Evolutionary conservation across 139 green algal genomes (phyloP), one percentile per base, ranked within the genome.

Genomic region (Chlamydomonas sp.): DNA sequence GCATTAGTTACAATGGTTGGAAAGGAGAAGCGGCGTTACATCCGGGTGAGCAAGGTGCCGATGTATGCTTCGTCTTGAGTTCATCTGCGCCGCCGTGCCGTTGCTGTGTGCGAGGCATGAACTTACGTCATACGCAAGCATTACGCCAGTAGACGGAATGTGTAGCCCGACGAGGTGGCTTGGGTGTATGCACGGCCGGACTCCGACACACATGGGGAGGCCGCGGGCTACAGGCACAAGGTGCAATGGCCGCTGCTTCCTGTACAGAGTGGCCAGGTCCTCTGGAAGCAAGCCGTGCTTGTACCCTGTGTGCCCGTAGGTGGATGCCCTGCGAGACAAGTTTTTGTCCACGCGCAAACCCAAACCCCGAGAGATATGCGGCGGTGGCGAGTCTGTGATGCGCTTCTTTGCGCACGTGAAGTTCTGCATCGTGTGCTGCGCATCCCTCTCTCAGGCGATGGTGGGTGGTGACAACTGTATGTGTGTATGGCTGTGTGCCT

Each of bases 381-480:
- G 79, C 3, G 17, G 63, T 68, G 71, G 69, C 14, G 71, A 90
- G n/a, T 63, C 68, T 3, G 20, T 77, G 2, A 66, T 87, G 20
- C 82, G 90, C 5, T 88, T 72, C 31, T 85, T 91, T 18, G 91
- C 90, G 57, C 74, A 85, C 49, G 17, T 82, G 61, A 84, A 79
- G 58, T 93, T 93, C 79, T 83, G 60, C 66, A 61, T 89, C 9
- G 90, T 90, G 0, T 93, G 90, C 77, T 86, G 83, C 67, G 87
- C 66, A 0, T 91, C 87, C 0, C 66, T 91, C 1, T 68, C 86
- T 4, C 90, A 93, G 86, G 87, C 83, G 0, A 67, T 91, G 84
- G 87, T 93, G 84, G 71, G 87, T 63, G 62, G 5, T 76, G 15
- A 76, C 69, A 76, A 5, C 15, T 20, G 14, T 76, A 57, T 49